phyloP scores from a whole-genome alignment of 768 basidiomycete genomes.

The Naganishia friedmannii region DNA sequence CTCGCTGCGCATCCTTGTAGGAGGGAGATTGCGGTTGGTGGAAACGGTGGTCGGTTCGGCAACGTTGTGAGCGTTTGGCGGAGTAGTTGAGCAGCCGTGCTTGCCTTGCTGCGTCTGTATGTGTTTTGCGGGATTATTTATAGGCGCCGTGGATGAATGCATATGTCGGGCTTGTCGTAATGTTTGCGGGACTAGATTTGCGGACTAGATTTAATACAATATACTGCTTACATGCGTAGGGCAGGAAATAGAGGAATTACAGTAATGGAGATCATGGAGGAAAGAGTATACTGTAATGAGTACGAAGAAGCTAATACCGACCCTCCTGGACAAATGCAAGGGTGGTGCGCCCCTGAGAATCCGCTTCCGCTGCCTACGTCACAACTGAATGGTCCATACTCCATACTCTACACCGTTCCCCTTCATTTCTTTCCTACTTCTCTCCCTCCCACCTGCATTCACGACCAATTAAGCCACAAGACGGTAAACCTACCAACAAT shows the following conservation, averaged over 20 bases:
- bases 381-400: not conserved
- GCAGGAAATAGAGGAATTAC: no score
- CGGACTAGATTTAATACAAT: no score
- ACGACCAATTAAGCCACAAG: constrained; percentile 35
- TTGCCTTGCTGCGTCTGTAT: no score
- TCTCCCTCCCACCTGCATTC: no score
- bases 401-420: not conserved
- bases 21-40: constrained; percentile 78
- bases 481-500: constrained; percentile 42
- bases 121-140: no score
- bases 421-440: not conserved
- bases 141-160: not conserved
- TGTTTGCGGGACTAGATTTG: no score
- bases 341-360: not conserved
- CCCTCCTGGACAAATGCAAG: no score
- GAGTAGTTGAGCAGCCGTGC: constrained; percentile 10
- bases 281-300: no score
- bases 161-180: no score
- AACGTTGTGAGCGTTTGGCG: constrained; percentile 76
- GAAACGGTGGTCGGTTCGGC: constrained; percentile 71
- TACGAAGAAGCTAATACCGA: no score
- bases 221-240: no score
- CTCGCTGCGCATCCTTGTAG: constrained; percentile 76
- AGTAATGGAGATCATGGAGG: no score
- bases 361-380: not conserved